Conservation (phyloP, 345 rosid genomes). For the Conringia planisiliqua region DNA sequence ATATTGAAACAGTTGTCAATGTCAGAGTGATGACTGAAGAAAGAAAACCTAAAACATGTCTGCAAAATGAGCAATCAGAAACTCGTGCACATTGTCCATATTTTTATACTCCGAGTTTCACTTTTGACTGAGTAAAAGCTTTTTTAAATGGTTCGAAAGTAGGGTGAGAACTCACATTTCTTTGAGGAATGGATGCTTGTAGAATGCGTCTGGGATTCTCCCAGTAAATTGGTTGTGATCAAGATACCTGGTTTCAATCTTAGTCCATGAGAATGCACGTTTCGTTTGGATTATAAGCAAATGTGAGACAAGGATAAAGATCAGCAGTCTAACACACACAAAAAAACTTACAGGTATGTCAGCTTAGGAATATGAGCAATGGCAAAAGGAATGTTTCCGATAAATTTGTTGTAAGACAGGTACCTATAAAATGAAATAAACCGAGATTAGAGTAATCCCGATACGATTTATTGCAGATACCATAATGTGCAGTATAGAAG, state of each 20-base stretch:
- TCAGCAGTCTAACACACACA: background rate
- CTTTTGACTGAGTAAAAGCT: background rate
- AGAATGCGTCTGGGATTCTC: slow-evolving; percentile 75
- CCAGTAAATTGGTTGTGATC: slow-evolving; percentile 96
- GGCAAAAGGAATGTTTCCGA: slow-evolving; percentile 70
- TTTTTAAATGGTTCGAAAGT: background rate
- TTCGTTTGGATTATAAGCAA: background rate
- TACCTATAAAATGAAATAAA: slow-evolving; percentile 48
- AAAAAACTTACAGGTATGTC: slow-evolving; percentile 70
- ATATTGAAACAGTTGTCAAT: background rate
- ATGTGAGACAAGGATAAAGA: background rate
- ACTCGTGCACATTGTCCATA: background rate
- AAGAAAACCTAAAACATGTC: slow-evolving; percentile 4
- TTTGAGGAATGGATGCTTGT: slow-evolving; percentile 79
- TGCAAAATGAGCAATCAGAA: background rate
- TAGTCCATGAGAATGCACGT: slow-evolving; percentile 5
- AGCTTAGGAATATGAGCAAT: slow-evolving; percentile 72
- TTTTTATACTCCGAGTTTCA: background rate
- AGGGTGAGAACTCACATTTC: slow-evolving; percentile 65
- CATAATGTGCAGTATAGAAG: background rate
- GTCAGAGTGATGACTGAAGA: background rate
- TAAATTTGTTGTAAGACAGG: slow-evolving; percentile 79
- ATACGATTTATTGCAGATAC: background rate
- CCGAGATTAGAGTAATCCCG: background rate
- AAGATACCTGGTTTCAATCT: slow-evolving; percentile 59